These are phyloP conservation scores for Aspergillus arachidicola DNA, from an alignment of 2,329 filamentous ascomycete species.

Conservation along the genomic window DNA sequence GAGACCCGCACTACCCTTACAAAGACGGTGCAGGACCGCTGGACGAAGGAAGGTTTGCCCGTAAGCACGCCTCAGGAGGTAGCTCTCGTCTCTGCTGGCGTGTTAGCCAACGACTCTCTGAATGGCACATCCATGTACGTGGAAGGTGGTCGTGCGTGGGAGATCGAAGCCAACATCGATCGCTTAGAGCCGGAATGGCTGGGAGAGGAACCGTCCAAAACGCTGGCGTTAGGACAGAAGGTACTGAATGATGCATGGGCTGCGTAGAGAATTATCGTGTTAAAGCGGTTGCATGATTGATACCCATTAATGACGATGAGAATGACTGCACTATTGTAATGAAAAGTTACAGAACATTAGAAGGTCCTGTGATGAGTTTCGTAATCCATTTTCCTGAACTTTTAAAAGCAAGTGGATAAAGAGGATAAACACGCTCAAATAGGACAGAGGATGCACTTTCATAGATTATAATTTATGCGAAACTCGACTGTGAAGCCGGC, in stretches of 20 bases:
- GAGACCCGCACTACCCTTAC: constrained; percentile 36
- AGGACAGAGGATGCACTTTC: neutral
- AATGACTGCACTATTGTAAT: neutral
- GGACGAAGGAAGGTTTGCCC: constrained; percentile 43
- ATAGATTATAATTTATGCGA: too few species aligned
- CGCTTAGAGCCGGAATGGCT: constrained; percentile 48
- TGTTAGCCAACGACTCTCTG: constrained; percentile 36
- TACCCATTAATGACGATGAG: constrained; percentile 11
- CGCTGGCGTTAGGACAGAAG: constrained; percentile 39
- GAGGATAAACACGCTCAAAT: neutral
- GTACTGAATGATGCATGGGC: constrained; percentile 29
- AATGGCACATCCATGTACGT: constrained; percentile 48
- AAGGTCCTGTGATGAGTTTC: neutral
- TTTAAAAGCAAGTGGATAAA: neutral
- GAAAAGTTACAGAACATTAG: neutral
- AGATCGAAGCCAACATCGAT: constrained; percentile 47
- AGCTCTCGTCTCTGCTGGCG: constrained; percentile 41
- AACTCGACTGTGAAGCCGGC: too few species aligned
- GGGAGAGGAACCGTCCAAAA: constrained; percentile 40
- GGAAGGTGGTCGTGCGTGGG: constrained; percentile 47
- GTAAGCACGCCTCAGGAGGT: constrained; percentile 45
- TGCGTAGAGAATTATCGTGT: constrained; percentile 11
- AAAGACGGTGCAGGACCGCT: constrained; percentile 38
- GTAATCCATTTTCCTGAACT: neutral
- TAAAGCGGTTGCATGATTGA: neutral